phyloP scores from a whole-genome alignment of 148 eudicot genomes.

The Spergularia marina region DNA sequence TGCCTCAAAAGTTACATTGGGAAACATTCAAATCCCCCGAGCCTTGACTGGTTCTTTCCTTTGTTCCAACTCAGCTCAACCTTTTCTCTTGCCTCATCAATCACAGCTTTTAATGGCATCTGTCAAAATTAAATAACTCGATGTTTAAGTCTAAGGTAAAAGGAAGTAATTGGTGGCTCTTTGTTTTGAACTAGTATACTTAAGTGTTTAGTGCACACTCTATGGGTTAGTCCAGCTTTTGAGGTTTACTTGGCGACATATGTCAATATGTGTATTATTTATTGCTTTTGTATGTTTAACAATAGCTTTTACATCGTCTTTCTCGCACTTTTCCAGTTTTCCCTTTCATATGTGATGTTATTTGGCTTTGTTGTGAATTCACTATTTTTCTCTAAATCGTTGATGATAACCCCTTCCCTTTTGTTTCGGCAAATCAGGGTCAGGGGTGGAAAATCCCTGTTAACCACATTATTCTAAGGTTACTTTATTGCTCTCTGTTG shows the following conservation, averaged over 20 bases:
- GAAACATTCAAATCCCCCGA: too few relatives aligned
- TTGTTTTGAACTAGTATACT: not conserved
- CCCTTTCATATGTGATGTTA: not conserved
- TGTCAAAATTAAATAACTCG: not conserved
- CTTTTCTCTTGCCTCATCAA: not conserved
- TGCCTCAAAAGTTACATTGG: not conserved
- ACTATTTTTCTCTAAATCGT: too few relatives aligned
- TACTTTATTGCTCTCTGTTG: constrained; percentile 5
- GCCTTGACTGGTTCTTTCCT: not conserved
- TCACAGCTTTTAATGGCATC: not conserved
- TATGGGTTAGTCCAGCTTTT: not conserved
- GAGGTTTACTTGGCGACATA: not conserved
- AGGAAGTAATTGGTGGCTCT: not conserved
- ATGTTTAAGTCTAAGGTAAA: not conserved
- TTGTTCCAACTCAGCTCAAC: not conserved
- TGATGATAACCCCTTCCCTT: too few relatives aligned
- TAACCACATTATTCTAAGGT: not conserved
- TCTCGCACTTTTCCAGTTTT: not conserved
- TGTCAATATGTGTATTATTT: not conserved
- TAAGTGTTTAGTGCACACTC: not conserved
- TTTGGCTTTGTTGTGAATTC: not conserved
- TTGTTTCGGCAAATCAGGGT: too few relatives aligned
- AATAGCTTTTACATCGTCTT: not conserved
- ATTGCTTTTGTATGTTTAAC: constrained; percentile 1
- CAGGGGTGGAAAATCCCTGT: too few relatives aligned